Base-by-base conservation (phyloP, 768 basidiomycete species). In the Guyanaporus albipodus region DNA sequence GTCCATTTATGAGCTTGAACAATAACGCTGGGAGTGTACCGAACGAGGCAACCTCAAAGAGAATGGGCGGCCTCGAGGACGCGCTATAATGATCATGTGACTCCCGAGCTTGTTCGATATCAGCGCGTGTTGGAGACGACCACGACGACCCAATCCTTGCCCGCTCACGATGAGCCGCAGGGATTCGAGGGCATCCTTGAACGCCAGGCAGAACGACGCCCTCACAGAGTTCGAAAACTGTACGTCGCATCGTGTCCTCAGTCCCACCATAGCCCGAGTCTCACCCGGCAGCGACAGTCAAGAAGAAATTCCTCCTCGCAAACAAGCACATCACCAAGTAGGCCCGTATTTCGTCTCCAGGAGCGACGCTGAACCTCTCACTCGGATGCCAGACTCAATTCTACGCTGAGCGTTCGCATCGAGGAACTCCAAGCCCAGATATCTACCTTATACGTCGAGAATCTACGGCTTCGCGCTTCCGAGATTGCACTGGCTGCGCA, bases 281-380 rank as follows among this genome's bases (percentile, higher is more conserved):
- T 66, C 63, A n/a, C n/a, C n/a, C n/a, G n/a, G n/a, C n/a, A n/a
- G n/a, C n/a, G n/a, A n/a, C n/a, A 91, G 89, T 91, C 74, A 91
- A 91, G 82, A 89, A 88, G 82, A 91, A 89, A 71, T 91, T 90
- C 59, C 74, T 91, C 18, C 82, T 90, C 49, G 87, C 88, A 48
- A 91, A 91, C 70, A 91, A 90, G 68, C 89, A 91, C 69, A 91
- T 91, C 62, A 90, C 89, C 21, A 91, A 91, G 88, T 90, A 56
- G 31, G 77, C 64, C 28, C 38, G 15, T 14, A 45, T 44, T 42
- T 42, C n/a, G 24, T 40, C 19, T 34, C n/a, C 37, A 40, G 32
- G 40, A 42, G 15, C 41, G 28, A 28, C 33, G 10, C 55, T 56
- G 44, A 57, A 32, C 23, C 28, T 49, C 29, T 40, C 23, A 14